Evolutionary conservation across 1,284 basidiomycete species (phyloP).

Genomic region (Moniliella sp.): DNA sequence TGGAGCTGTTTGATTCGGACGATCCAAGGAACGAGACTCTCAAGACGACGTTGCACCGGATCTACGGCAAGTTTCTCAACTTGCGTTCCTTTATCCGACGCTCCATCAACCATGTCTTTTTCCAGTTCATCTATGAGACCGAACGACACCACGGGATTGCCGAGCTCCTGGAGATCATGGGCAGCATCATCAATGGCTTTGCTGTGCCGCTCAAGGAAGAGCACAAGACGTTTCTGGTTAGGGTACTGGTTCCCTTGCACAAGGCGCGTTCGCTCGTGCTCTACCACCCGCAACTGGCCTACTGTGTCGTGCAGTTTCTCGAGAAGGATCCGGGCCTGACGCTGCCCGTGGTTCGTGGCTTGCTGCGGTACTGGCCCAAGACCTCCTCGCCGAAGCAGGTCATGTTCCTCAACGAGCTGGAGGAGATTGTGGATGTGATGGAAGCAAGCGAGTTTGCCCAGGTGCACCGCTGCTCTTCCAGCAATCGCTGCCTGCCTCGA

Average conservation of each 20-base stretch:
- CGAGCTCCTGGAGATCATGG: slow-evolving; percentile 88
- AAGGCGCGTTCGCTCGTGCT: slow-evolving; percentile 90
- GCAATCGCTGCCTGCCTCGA: slow-evolving; percentile 88
- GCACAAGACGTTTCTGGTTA: slow-evolving; percentile 90
- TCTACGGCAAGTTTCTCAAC: slow-evolving; percentile 98
- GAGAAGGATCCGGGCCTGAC: slow-evolving; percentile 84
- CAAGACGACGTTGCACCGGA: slow-evolving; percentile 93
- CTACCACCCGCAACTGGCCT: slow-evolving; percentile 93
- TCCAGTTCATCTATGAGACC: slow-evolving; percentile 94
- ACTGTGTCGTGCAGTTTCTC: too few species aligned
- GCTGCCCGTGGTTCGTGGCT: slow-evolving; percentile 80
- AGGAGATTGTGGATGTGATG: slow-evolving; percentile 97
- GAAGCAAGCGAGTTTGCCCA: slow-evolving; percentile 90
- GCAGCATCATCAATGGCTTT: slow-evolving; percentile 98
- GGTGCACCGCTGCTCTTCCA: slow-evolving; percentile 80
- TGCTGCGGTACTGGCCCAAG: slow-evolving; percentile 94
- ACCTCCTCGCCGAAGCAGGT: slow-evolving; percentile 99
- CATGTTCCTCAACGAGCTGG: slow-evolving; percentile 98
- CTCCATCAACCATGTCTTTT: slow-evolving; percentile 99
- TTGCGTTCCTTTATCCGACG: slow-evolving; percentile 92
- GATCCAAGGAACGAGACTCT: slow-evolving; percentile 96
- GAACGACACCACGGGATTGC: slow-evolving; percentile 98
- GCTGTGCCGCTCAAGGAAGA: slow-evolving; percentile 94
- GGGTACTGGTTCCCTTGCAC: slow-evolving; percentile 81
- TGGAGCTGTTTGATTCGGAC: slow-evolving; percentile 95